phyloP scores from a whole-genome alignment of 2,329 filamentous ascomycete species.

The Diaporthe nobilis region DNA sequence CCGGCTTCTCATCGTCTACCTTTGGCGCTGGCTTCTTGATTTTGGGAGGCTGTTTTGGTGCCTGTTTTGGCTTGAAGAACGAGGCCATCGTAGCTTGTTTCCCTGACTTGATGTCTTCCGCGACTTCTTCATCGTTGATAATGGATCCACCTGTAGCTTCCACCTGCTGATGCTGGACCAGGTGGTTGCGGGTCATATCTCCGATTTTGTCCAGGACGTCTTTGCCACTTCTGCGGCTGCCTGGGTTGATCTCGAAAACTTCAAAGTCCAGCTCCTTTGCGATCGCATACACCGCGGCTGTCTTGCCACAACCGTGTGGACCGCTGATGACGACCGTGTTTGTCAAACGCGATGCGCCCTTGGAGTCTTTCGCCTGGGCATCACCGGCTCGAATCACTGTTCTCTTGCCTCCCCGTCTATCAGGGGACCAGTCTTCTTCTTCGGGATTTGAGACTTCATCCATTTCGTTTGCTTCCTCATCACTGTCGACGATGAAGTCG shows the following conservation, averaged over 20 bases:
- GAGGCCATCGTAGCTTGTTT: constrained; percentile 84
- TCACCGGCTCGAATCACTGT: constrained; percentile 67
- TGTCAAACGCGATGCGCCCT: constrained; percentile 65
- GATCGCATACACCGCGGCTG: constrained; percentile 90
- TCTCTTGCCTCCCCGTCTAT: constrained; percentile 57
- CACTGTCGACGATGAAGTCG: constrained; percentile 84
- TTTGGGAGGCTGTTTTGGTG: constrained; percentile 48
- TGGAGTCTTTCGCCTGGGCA: constrained; percentile 53
- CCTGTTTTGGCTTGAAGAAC: constrained; percentile 78
- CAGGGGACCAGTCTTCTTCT: constrained; percentile 57
- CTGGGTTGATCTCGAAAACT: constrained; percentile 93
- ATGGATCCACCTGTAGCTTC: constrained; percentile 49
- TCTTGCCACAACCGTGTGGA: constrained; percentile 92
- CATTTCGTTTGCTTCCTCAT: constrained; percentile 80
- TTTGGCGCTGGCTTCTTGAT: constrained; percentile 50
- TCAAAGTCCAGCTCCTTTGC: constrained; percentile 94
- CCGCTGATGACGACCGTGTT: constrained; percentile 93
- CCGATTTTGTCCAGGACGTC: constrained; percentile 94
- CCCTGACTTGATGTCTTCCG: constrained; percentile 73
- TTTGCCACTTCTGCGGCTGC: constrained; percentile 86
- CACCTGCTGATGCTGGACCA: constrained; percentile 73
- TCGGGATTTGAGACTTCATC: constrained; percentile 77
- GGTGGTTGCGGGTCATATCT: constrained; percentile 96
- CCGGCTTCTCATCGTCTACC: constrained; percentile 44
- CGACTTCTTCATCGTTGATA: constrained; percentile 60